Conservation (phyloP, 257 asterid species). For the Plectranthus barbatus region DNA sequence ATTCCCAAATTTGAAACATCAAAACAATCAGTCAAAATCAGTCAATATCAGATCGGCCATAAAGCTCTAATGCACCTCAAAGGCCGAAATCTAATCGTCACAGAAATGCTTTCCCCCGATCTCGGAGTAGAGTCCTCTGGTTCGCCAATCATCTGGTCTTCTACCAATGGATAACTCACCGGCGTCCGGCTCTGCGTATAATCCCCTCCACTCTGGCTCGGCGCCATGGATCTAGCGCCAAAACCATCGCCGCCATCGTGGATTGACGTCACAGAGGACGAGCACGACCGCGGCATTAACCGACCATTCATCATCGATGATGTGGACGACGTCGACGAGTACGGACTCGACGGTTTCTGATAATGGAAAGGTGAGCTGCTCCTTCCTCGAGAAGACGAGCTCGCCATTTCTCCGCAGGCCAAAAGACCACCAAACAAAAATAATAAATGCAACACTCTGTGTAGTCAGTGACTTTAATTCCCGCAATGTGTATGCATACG, state of each 20-base stretch:
- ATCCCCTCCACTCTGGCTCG: conserved; percentile 35
- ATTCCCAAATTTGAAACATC: conserved; percentile 22
- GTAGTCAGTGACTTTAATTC: conserved; percentile 7
- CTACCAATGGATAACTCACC: conserved; percentile 53
- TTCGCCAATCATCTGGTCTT: conserved; percentile 57
- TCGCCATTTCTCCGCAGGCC: conserved; percentile 46
- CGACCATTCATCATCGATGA: conserved; percentile 74
- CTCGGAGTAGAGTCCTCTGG: conserved; percentile 48
- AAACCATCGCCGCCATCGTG: conserved; percentile 41
- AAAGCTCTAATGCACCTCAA: conserved; percentile 54
- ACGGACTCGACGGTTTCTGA: conserved; percentile 65
- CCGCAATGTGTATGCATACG: background rate
- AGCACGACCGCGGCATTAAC: conserved; percentile 51
- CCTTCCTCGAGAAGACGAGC: conserved; percentile 88
- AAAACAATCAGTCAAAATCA: conserved; percentile 24
- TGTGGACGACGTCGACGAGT: conserved; percentile 80
- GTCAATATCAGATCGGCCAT: conserved; percentile 46
- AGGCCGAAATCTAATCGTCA: conserved; percentile 92
- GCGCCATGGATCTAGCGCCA: conserved; percentile 73
- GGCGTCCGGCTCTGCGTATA: conserved; percentile 45
- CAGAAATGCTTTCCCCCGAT: conserved; percentile 92
- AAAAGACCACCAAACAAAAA: background rate
- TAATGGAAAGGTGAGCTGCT: conserved; percentile 66
- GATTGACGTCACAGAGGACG: conserved; percentile 59
- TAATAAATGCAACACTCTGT: conserved; percentile 1